Evolutionary conservation across 1,284 basidiomycete genomes (phyloP).

Genomic region (Cutaneotrichosporon sp.): DNA sequence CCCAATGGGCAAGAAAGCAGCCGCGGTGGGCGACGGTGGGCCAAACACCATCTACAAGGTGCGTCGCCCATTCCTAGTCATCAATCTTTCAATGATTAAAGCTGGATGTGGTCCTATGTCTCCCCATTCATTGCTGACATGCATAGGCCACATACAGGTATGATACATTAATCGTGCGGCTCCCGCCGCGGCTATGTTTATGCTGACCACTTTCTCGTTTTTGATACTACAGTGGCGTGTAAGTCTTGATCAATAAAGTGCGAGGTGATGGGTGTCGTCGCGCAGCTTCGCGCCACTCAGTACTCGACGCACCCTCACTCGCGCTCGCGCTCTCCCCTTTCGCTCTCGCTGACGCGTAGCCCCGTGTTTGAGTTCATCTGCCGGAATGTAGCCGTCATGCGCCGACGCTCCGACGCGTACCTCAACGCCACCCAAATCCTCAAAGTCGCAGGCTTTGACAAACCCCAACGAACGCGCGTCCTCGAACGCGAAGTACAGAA

Average conservation of each 20-base stretch:
- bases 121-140: constrained; percentile 7
- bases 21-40: constrained; percentile 23
- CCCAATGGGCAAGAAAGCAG: constrained; percentile 29
- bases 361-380: constrained; percentile 63
- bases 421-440: constrained; percentile 99
- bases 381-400: constrained; percentile 95
- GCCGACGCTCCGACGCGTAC: constrained; percentile 91
- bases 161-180: neutral
- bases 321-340: too few relatives aligned
- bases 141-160: constrained; percentile 33
- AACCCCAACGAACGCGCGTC: constrained; percentile 94
- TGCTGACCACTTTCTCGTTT: constrained; percentile 7
- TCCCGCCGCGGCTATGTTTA: neutral
- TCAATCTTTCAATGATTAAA: neutral
- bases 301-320: too few relatives aligned
- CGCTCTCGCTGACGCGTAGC: constrained; percentile 20
- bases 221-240: constrained; percentile 45
- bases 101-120: too few relatives aligned
- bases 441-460: constrained; percentile 99
- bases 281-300: too few relatives aligned
- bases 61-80: constrained; percentile 4
- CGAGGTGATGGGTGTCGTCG: too few relatives aligned
- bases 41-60: constrained; percentile 43
- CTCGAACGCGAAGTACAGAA: constrained; percentile 98
- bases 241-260: constrained; percentile 18